Evolutionary conservation across 345 rosid species (phyloP).

Genomic region (Schrenkiella parvula): DNA sequence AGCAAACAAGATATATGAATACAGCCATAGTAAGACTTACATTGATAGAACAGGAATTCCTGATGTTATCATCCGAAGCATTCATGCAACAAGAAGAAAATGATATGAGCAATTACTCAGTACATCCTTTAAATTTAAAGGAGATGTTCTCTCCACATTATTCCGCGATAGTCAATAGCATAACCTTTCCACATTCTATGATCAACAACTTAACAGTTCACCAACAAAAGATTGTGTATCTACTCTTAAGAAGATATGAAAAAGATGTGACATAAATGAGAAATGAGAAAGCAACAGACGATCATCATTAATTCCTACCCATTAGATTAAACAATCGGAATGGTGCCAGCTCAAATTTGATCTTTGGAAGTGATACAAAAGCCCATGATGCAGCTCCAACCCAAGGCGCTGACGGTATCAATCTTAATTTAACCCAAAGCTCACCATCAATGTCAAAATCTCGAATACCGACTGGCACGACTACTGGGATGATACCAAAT

Average conservation of each 20-base stretch:
- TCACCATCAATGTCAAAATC: constrained; percentile 98
- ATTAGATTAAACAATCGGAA: constrained; percentile 91
- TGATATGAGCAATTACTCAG: constrained; percentile 8
- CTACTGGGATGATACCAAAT: constrained; percentile 76
- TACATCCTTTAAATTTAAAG: neutral
- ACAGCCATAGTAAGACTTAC: constrained; percentile 52
- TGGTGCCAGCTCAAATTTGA: constrained; percentile 91
- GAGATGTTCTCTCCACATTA: neutral
- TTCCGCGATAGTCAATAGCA: neutral
- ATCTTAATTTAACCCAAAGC: constrained; percentile 96
- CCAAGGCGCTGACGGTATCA: constrained; percentile 90
- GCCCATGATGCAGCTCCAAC: constrained; percentile 97
- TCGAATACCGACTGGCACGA: constrained; percentile 85
- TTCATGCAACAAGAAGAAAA: constrained; percentile 36
- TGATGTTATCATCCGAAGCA: constrained; percentile 50
- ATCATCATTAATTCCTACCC: constrained; percentile 52
- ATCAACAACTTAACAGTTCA: neutral
- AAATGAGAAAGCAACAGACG: constrained; percentile 1
- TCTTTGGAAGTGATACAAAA: constrained; percentile 93
- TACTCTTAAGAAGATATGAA: neutral
- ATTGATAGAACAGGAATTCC: constrained; percentile 96
- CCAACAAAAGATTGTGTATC: neutral
- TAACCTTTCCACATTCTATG: constrained; percentile 2
- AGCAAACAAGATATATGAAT: constrained; percentile 16
- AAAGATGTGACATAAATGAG: neutral